A percentile compares a stretch with the other conserved stretches of the same genome.
Conservation (phyloP, 352 stramenopile genomes). For the Phytophthora meadii region DNA sequence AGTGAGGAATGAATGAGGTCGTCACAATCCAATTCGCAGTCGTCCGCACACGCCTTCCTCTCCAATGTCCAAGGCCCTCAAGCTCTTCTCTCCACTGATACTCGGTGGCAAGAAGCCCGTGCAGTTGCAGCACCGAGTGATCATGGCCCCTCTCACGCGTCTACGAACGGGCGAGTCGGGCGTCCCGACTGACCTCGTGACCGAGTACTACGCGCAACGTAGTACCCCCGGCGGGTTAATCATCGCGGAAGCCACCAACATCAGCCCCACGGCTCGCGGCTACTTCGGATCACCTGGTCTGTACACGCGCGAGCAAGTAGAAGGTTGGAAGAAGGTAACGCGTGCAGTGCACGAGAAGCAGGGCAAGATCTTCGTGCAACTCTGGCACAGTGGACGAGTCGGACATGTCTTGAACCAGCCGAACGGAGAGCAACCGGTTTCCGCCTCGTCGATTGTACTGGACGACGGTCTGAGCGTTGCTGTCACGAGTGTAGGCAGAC, state of each 20-base stretch:
- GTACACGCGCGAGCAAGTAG: slow-evolving; percentile 51
- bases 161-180: slow-evolving; percentile 41
- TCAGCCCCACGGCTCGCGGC: slow-evolving; percentile 44
- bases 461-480: slow-evolving; percentile 21
- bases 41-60: background rate
- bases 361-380: slow-evolving; percentile 81
- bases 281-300: slow-evolving; percentile 62
- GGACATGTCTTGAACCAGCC: slow-evolving; percentile 69
- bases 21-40: slow-evolving; percentile 14
- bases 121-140: slow-evolving; percentile 58
- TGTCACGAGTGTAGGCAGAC: slow-evolving; percentile 41
- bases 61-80: slow-evolving; percentile 36
- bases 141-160: slow-evolving; percentile 73
- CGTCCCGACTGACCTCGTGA: slow-evolving; percentile 43
- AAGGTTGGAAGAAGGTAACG: slow-evolving; percentile 64
- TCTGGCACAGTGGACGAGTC: slow-evolving; percentile 87
- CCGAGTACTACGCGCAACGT: slow-evolving; percentile 68
- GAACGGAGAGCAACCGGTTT: slow-evolving; percentile 56
- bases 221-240: slow-evolving; percentile 60
- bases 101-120: slow-evolving; percentile 52
- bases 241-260: slow-evolving; percentile 67
- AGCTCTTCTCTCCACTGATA: slow-evolving; percentile 53
- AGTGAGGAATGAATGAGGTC: background rate
- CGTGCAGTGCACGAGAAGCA: slow-evolving; percentile 78
- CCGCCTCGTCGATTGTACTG: slow-evolving; percentile 39